Evolutionary conservation across 2,329 filamentous ascomycete genomes (phyloP), one percentile per base, ranked within the genome.

Genomic region (Fusarium guadeloupense): DNA sequence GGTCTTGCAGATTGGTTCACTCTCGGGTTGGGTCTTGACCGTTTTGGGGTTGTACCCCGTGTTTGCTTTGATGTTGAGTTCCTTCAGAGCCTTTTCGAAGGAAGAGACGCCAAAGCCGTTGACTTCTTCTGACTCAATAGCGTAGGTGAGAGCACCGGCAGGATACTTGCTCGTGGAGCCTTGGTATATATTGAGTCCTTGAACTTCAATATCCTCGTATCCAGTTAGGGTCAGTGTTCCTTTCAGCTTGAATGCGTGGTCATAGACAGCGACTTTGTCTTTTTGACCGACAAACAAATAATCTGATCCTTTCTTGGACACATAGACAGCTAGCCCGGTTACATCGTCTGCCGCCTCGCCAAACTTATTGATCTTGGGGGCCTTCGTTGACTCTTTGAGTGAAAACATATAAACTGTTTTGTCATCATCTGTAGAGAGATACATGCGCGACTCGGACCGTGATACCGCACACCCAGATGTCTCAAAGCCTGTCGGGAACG

Each of bases 121-220:
- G 4, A 75, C 69, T n/a, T 73, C 66, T 5, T 77, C 75, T 3
- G 75, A 75, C 54, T 82, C 74, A 2, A 78, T 64, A 5, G 79
- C 76, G 45, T 76, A 82, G 3, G 75, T 70, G 2, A 82, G 37
- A 6, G 71, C 69, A 10, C 80, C 80, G 1, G 66, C 62, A 1
- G 76, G 72, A 49, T 80, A 80, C 13, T 64, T 66, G 3, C 61
- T 45, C 0, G 73, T 76, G 1, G 69, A 41, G 4, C 66, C 66
- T 61, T 82, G 80, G 38, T 78, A 78, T 6, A 81, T 54, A 42
- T 69, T 73, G 8, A 81, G 65, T 1, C 80, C 80, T 39, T 79
- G 62, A 8, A 78, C 59, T 59, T 81, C 76, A 13, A 81, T 75
- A 1, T 78, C 75, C 12, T 80, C 70, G 4, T 74, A 66, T 1